Conservation (phyloP, 768 basidiomycete species). For the Neoboletus magnificus region DNA sequence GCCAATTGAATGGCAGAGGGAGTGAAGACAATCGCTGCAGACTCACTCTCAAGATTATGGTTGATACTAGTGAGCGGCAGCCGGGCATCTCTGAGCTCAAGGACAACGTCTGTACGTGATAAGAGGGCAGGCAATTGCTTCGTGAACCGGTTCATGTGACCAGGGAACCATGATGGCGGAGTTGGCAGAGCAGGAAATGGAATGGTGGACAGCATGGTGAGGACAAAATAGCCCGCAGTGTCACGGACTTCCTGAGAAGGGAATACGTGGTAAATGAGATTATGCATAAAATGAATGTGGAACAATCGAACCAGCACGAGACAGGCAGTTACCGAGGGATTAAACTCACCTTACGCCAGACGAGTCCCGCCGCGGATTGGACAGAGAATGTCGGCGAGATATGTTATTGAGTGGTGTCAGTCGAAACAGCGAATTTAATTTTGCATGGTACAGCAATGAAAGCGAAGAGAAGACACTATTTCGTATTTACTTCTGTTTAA, state of each 20-base stretch:
- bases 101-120: slow-evolving; percentile 82
- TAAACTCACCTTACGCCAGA: not conserved
- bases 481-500: slow-evolving; percentile 25
- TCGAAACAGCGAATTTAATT: not conserved
- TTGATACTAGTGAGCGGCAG: slow-evolving; percentile 95
- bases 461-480: slow-evolving; percentile 7
- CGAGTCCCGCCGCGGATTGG: not conserved
- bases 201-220: slow-evolving; percentile 34
- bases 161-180: slow-evolving; percentile 92
- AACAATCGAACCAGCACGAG: not conserved
- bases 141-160: slow-evolving; percentile 91
- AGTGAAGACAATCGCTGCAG: not conserved
- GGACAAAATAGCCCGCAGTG: slow-evolving; percentile 9
- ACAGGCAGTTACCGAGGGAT: not conserved
- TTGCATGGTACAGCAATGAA: not conserved
- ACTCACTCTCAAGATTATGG: slow-evolving; percentile 77
- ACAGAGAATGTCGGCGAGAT: not conserved
- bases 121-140: slow-evolving; percentile 73
- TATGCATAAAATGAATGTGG: slow-evolving; percentile 6
- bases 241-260: slow-evolving; percentile 9
- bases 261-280: slow-evolving; percentile 5
- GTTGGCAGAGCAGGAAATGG: slow-evolving; percentile 52
- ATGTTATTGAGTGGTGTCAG: not conserved
- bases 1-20: not conserved
- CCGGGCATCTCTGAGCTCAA: slow-evolving; percentile 92